Conservation (phyloP, 495 filamentous ascomycete genomes). For the Pseudomonodictys pantanalensis region DNA sequence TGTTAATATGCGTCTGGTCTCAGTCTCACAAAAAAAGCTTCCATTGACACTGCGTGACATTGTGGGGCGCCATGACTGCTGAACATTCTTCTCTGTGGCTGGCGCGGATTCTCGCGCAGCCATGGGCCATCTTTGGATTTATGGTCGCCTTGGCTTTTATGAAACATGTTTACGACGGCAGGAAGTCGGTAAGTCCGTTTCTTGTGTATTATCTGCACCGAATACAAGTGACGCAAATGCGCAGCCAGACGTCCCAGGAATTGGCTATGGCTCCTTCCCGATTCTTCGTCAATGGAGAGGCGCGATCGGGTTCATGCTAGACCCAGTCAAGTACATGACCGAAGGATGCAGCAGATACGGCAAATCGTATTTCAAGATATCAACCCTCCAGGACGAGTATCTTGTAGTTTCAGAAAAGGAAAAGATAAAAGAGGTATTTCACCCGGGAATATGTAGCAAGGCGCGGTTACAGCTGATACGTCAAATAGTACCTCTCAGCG, state of each 20-base stretch:
- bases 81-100: background rate
- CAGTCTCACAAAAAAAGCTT: background rate
- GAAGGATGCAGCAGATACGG: background rate
- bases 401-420: conserved; percentile 1
- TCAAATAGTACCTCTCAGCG: background rate
- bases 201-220: background rate
- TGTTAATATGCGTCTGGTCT: background rate
- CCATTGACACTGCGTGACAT: background rate
- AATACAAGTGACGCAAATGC: background rate
- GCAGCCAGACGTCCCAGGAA: background rate
- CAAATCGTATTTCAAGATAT: background rate
- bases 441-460: background rate
- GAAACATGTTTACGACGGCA: background rate
- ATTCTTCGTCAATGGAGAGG: background rate
- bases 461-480: background rate
- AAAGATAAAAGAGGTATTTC: background rate
- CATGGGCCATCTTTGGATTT: background rate
- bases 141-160: background rate
- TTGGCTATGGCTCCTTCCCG: background rate
- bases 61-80: background rate
- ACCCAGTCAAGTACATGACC: background rate
- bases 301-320: background rate
- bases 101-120: background rate
- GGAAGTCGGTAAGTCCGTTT: background rate
- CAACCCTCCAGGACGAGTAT: background rate